Evolutionary conservation across 441 rosid genomes (phyloP).

Genomic region (Metrosideros polymorpha): DNA sequence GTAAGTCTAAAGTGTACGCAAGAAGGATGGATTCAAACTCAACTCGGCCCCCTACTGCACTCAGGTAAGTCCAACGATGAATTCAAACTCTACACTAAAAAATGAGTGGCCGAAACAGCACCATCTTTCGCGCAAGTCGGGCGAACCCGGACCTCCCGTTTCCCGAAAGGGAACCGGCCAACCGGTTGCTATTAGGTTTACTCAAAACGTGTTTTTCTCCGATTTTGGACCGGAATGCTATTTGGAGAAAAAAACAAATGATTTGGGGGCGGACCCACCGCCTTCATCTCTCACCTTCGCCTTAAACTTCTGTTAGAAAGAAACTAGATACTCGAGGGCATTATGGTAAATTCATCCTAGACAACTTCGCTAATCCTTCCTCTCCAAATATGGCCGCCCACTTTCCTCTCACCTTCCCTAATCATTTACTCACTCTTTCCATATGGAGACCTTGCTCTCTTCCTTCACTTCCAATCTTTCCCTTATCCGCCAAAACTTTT

Average conservation of each 20-base stretch:
- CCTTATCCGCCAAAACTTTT: neutral
- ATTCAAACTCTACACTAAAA: neutral
- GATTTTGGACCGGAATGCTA: neutral
- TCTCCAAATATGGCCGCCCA: neutral
- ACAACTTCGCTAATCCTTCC: neutral
- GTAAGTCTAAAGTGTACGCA: neutral
- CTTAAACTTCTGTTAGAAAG: neutral
- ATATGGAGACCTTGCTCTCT: neutral
- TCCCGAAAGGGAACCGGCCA: too few species aligned
- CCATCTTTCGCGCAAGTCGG: neutral
- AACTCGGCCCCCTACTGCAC: accelerated
- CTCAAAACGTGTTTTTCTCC: neutral
- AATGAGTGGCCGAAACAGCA: neutral
- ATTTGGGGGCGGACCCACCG: neutral
- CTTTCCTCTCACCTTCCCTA: neutral
- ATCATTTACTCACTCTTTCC: neutral
- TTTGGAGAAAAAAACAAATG: neutral
- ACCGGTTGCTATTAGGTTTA: neutral
- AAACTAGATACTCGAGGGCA: neutral
- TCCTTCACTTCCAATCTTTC: neutral
- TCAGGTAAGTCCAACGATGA: neutral
- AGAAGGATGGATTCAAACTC: neutral
- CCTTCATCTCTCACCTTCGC: neutral
- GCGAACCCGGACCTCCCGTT: too few species aligned
- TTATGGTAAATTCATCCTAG: neutral